These are phyloP conservation scores for Fraxinus albicans DNA, from an alignment of 305 asterid genomes.

Conservation along the genomic window DNA sequence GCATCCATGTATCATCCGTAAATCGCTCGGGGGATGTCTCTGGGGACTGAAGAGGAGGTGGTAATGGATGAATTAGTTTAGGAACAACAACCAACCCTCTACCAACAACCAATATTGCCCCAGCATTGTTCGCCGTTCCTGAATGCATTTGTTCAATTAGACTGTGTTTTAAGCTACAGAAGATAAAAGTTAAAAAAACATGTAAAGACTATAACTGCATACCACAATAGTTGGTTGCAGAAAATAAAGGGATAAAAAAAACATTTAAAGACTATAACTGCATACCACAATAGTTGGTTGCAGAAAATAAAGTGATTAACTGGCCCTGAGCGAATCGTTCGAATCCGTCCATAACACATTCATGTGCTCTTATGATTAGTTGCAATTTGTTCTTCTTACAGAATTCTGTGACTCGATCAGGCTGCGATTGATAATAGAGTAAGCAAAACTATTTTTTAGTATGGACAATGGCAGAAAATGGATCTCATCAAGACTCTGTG, in stretches of 20 bases:
- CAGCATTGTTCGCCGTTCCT: conserved; percentile 99
- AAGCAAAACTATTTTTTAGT: neutral
- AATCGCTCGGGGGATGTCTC: conserved; percentile 93
- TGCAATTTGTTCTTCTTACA: conserved; percentile 91
- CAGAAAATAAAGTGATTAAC: conserved; percentile 93
- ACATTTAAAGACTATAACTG: neutral
- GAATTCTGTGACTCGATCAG: conserved; percentile 94
- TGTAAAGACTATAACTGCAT: conserved; percentile 20
- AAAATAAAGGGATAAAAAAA: conserved; percentile 22
- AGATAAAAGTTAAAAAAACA: neutral
- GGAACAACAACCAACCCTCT: conserved; percentile 92
- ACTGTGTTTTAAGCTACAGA: neutral
- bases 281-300: conserved; percentile 98
- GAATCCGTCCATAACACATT: conserved; percentile 98
- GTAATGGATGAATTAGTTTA: conserved; percentile 90
- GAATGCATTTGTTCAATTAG: conserved; percentile 19
- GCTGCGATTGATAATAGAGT: conserved; percentile 50
- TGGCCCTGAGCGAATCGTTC: conserved; percentile 99
- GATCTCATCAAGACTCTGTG: neutral
- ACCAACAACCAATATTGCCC: conserved; percentile 93
- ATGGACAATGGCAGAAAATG: neutral
- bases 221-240: conserved; percentile 99
- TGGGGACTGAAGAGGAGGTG: conserved; percentile 92
- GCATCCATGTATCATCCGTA: conserved; percentile 90
- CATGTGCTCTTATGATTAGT: conserved; percentile 94